Base-by-base conservation (phyloP, 495 filamentous ascomycete species). In the Penicillium longicatenatum region DNA sequence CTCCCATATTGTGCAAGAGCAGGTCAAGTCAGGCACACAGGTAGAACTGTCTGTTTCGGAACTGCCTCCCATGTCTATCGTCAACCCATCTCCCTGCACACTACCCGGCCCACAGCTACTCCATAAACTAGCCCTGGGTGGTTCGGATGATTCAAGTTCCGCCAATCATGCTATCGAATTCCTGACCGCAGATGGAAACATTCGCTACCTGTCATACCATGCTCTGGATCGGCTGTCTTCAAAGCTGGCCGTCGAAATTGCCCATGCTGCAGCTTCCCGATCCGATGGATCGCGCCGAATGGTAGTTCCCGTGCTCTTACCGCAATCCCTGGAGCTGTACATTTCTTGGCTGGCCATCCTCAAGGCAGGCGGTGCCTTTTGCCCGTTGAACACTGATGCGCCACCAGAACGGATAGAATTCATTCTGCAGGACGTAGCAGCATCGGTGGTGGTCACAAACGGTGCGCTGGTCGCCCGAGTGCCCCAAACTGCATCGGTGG, bases 281-380 rank as follows among this genome's bases (percentile, higher is more conserved):
- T 53, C 17, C n/a, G 21, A 35, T 16, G 55, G 50, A 31, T 30
- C 30, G 6, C 44, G 10, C 30, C 57, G 53, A 49, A 49, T 51
- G 24, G 77, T 92, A n/a, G 77, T 94, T 17, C 91, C 91, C 0
- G 74, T 94, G 8, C 79, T 92, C 9, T 64, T 92, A 6, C 84
- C 85, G 8, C 91, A 94, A 66, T 85, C 80, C 6, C 79, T 84
- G 19, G 77, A 84, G 21, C 78, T 96, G 10, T 96, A 94, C 64
- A 76, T 91, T 50, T 69, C 88, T 0, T 79, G 87, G 45, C 66
- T 95, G 6, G 91, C 85, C 1, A 85, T 91, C 47, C 77, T 94
- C 12, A 90, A 90, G 62, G 83, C 86, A 7, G 91, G 91, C 1
- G 88, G 77, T 7, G 89, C 90, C 7, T 94, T 95, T 60, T 93